These are phyloP conservation scores for Spergularia marina DNA, from an alignment of 148 eudicot species.

Conservation along the genomic window DNA sequence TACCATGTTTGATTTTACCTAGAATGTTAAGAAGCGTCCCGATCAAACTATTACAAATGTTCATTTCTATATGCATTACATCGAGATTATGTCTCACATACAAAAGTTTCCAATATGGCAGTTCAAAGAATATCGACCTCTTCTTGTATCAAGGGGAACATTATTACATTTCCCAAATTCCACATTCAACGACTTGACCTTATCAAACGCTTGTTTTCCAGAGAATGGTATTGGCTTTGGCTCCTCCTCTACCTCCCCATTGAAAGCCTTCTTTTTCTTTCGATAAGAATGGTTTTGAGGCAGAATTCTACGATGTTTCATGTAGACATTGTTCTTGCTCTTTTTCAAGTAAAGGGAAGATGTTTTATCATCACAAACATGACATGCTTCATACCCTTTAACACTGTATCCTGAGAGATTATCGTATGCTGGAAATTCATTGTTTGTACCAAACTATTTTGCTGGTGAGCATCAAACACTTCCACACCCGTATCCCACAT, in stretches of 20 bases:
- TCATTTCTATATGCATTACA: conserved; percentile 6
- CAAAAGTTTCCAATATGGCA: background rate
- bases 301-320: background rate
- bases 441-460: background rate
- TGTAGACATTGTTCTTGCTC: background rate
- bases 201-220: background rate
- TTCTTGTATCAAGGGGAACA: background rate
- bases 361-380: background rate
- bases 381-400: background rate
- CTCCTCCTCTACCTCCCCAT: background rate
- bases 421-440: background rate
- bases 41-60: background rate
- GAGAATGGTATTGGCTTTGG: background rate
- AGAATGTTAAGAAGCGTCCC: background rate
- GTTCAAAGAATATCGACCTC: background rate
- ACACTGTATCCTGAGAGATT: background rate
- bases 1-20: background rate
- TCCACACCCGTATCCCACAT: background rate
- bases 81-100: too few relatives aligned
- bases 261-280: background rate
- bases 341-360: background rate
- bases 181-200: background rate
- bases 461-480: background rate
- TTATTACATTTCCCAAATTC: background rate
- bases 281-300: background rate